phyloP scores from a whole-genome alignment of 208 protist species.

The Leishmania braziliensis region DNA sequence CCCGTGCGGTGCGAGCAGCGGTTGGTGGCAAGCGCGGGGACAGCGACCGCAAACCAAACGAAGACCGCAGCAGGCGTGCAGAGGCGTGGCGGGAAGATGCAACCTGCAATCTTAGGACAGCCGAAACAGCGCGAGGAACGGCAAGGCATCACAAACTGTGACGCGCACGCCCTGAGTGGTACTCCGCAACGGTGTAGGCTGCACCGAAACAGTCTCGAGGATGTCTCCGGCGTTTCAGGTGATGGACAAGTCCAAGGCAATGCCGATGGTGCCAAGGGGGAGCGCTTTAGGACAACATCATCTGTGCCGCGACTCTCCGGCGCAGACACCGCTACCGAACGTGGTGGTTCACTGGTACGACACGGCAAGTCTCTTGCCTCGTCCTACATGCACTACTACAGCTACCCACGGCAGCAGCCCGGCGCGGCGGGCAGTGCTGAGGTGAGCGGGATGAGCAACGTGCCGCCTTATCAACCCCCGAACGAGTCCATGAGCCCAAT shows the following conservation, averaged over 20 bases:
- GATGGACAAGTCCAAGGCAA: neutral
- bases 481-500: slow-evolving; percentile 53
- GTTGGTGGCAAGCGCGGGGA: neutral
- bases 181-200: neutral
- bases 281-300: neutral
- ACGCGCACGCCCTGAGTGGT: neutral
- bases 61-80: neutral
- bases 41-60: neutral
- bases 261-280: neutral
- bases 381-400: neutral
- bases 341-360: neutral
- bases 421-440: slow-evolving; percentile 27
- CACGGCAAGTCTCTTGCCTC: neutral
- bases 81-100: neutral
- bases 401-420: slow-evolving; percentile 4
- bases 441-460: slow-evolving; percentile 37
- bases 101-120: neutral
- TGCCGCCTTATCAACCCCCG: slow-evolving; percentile 24
- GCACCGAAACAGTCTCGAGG: neutral
- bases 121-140: slow-evolving; percentile 1
- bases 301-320: neutral
- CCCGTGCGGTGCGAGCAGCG: neutral
- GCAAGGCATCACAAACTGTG: neutral
- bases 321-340: neutral
- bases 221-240: neutral